Evolutionary conservation across 768 basidiomycete genomes (phyloP), one percentile per base, ranked within the genome.

Genomic region (Lactifluus pinguis): DNA sequence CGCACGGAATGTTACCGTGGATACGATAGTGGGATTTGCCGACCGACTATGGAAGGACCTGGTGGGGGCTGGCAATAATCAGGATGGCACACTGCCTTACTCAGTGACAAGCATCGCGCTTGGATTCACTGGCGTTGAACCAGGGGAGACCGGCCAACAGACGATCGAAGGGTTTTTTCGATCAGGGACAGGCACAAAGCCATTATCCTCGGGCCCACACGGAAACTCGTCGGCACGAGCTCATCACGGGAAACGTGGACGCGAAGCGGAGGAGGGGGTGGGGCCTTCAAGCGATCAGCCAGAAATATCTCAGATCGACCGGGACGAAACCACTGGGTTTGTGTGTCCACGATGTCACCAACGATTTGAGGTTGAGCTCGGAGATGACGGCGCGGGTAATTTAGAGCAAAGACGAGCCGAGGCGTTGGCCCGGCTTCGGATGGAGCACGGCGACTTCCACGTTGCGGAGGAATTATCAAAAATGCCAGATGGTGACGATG

Each of bases 381-480:
- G 65, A 44, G 76, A 68, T 5, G 65, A 48, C 34, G 68, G 64
- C n/a, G 65, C 67, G 52, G 75, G 45, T 62, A 63, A 67, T 72
- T 52, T 63, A 67, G 64, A 62, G 69, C 2, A 47, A 11, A 72
- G 59, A 68, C 68, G 42, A 45, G 51, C 51, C 6, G 50, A 42
- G 54, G 66, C 76, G 19, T 66, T 86, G 41, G 74, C 71, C 6
- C 72, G 72, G 61, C 68, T 82, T 57, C 77, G 76, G 56, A 66
- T 80, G 71, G 95, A 97, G 69, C 95, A 98, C 67, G 79, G 83
- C 39, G 95, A 97, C 72, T 97, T 83, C 71, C 95, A 98, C 71
- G 84, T 92, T 66, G 94, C 95, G 1, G 78, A 85, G 67, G 87
- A 91, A 57, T 69, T 98, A 53, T 80, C 85, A 21, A 78, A 78